Base-by-base conservation (phyloP, 805 yeast genomes). In the Yarrowia keelungensis region DNA sequence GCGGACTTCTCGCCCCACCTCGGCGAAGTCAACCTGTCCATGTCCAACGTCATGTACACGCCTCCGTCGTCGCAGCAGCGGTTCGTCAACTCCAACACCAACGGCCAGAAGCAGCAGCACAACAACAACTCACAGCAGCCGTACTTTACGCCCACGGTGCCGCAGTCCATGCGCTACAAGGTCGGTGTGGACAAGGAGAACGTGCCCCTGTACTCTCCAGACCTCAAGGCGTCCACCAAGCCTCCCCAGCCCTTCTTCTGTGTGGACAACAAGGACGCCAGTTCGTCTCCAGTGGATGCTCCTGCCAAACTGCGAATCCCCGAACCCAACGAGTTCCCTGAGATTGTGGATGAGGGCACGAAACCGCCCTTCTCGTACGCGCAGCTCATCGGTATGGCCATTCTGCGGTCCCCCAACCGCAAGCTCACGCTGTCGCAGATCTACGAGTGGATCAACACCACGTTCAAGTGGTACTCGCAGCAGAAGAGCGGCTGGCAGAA, bases 351-450 rank as follows among this genome's bases (percentile, higher is more conserved):
- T 72, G 86, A 88, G 10, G 85, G 87, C 35, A 83, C 79, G 65
- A 94, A 95, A 77, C 99, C 99, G 1, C 97, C 97, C 0, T 93
- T 88, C 77, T 91, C 97, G 7, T 94, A 94, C 76, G 99, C 99
- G 3, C 89, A 92, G 66, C 83, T 94, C 70, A 94, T 94, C 71
- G 97, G 97, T 1, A 88, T 94, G 89, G 94, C 98, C 1, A 90
- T 94, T 61, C 80, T 94, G 72, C 86, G 95, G 70, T 87, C 97
- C n/a, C 87, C 88, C 0, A 84, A 81, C 15, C 83, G 89, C 58
- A 88, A 88, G 71, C 82, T 92, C 49, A 90, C 96, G 2, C 79
- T 90, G 67, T 84, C 95, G 0, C 97, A 92, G 75, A 95, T 94
- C 50, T 94, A 94, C 80, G 84, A 82, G 73, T 94, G 99, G 99